Base-by-base conservation (phyloP, 1,139 yeast genomes). In the Protomyces lactucae-debilis region DNA sequence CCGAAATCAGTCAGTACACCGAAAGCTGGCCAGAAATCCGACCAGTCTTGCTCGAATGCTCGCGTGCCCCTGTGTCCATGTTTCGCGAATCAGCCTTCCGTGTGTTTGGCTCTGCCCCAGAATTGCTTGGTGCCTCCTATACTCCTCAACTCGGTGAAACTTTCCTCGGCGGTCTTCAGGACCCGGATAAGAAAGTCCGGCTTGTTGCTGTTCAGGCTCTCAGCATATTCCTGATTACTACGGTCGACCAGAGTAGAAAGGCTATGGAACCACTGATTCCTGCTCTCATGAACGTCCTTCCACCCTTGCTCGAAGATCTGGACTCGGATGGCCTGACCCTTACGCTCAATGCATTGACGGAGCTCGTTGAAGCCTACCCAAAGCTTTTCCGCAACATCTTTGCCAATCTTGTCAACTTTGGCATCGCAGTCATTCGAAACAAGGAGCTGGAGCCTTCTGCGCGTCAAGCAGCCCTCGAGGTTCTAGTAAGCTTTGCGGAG, bases 191-290 rank as follows among this genome's bases (percentile, higher is more conserved):
- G 75, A 85, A 84, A 66, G 98, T 95, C 46, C 85, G 96, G 73
- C 88, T 93, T 68, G 88, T 97, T 23, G 89, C 97, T 1, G 91
- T 95, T 69, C 84, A 89, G 32, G 97, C 98, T 0, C 93, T 91
- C 78, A 93, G 92, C 55, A 88, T 95, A 3, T 89, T 88, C 72
- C 93, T 93, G 78, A 85, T 88, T 69, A 85, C 85, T 64, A 78
- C 90, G 64, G 96, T 96, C 57, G 88, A 87, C 75, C 78, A 82
- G 55, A 79, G 83, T 60, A 92, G 98, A 97, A 82, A 85, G 40
- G 77, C 81, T 35, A 82, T 93, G 71, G 84, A 90, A 67, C 87
- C 89, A 10, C 79, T 93, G 64, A 80, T 93, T 67, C 99, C 98
- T 57, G 84, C 85, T 70, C 78, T 93, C 71, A 80, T 93, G 70